Base-by-base conservation (phyloP, 202 grass and related monocot species). In the Brachypodium distachyon region DNA sequence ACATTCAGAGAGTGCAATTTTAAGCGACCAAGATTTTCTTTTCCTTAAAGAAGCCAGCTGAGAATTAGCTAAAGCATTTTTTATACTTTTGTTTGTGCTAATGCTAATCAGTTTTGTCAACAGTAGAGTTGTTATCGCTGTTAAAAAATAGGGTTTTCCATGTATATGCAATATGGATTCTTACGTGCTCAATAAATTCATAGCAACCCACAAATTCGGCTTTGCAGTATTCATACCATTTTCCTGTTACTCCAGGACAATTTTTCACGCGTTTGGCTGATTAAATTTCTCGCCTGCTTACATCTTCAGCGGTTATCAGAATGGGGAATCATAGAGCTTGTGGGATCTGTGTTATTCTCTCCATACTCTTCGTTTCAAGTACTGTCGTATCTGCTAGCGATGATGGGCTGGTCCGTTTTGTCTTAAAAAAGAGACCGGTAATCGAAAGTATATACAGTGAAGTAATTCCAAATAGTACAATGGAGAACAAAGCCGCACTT, bases 381-480 rank as follows among this genome's bases (percentile, higher is more conserved):
- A 14, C 54, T 9, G 31, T 78, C 11, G 73, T 81, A 19, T 60
- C 81, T 27, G 82, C 90, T 0, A 61, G 5, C 7, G n/a, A 72
- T 4, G 84, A 69, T 3, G 79, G 83, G 21, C 48, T 93, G 12
- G 7, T 93, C 76, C 87, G 87, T 22, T 72, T 93, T 27, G 40
- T 63, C 1, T 54, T 93, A 2, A 85, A 90, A 66, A 93, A 93
- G 74, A 46, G 56, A 11, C 60, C 87, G 18, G 53, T 85, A 48
- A 84, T 48, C 70, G 69, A 85, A 63, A 76, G 72, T 54, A 77
- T 79, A 41, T 71, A 87, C 10, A 42, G 69, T 2, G 84, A 69
- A 4, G 53, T 60, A 7, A 34, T 52, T 28, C 53, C 79, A 1
- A 74, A 74, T 59, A 21, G 16, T 37, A 10, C 41, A 12, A 10